Evolutionary conservation across 1,284 basidiomycete genomes (phyloP), one percentile per base, ranked within the genome.

Genomic region (Athelia sp.): DNA sequence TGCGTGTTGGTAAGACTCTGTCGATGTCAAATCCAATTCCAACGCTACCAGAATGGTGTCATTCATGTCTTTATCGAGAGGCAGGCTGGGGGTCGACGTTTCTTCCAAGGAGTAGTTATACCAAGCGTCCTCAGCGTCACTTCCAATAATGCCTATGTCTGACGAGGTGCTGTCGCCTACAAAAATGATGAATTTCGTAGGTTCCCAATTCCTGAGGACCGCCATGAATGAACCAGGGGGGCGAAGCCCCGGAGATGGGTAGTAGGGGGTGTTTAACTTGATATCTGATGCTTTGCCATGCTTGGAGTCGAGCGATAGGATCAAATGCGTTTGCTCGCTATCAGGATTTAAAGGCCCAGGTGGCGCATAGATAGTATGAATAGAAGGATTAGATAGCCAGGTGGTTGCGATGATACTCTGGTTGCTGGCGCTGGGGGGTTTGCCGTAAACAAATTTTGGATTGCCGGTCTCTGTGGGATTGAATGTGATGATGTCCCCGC

Each of bases 41-140:
- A 93, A 67, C 1, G 79, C 82, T 15, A 92, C 62, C 3, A 90
- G 71, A 3, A 84, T 71, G 3, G 88, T 91, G 58, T 93, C 90
- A 21, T 85, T 78, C 62, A 77, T 71, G 19, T 84, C 78, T 46
- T 80, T 76, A 56, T 88, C 85, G 31, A 90, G 63, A 1, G 91
- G 91, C 17, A 93, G 71, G 32, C 72, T 73, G 0, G 81, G 76
- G 1, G 80, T 80, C 6, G 87, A 75, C 0, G 78, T 87, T 63
- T 90, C 90, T 52, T 92, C 90, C 52, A 90, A 76, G 2, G 81
- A 78, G 45, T 90, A 66, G 46, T 84, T 83, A 51, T 76, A 76
- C 90, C 90, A 93, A 34, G 71, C 66, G 10, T 69, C 68, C 15
- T 40, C 36, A 2, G 70, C 65, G 17, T 74, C 57, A 51, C 74